These are phyloP conservation scores for Backusella mclennaniae DNA, from an alignment of 192 early-diverging fungal species.

Conservation along the genomic window DNA sequence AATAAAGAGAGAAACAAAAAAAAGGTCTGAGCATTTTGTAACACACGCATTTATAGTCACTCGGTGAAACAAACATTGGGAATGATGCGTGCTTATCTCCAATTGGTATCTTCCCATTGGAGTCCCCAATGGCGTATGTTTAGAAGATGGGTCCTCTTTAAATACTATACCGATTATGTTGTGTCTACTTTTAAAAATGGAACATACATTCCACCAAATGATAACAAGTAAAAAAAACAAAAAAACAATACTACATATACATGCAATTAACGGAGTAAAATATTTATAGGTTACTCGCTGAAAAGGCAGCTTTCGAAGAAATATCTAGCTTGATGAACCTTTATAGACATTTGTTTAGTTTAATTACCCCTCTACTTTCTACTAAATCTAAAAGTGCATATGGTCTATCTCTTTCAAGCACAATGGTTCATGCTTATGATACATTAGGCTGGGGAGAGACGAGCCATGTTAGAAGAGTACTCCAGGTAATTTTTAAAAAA, in stretches of 20 bases:
- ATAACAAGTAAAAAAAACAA: not conserved
- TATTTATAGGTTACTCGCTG: not conserved
- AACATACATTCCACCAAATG: slow-evolving; percentile 25
- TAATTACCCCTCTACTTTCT: not conserved
- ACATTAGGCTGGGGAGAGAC: slow-evolving; percentile 8
- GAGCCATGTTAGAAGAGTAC: slow-evolving; percentile 6
- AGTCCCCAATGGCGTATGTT: slow-evolving; percentile 48
- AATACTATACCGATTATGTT: slow-evolving; percentile 45
- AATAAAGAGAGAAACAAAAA: not conserved
- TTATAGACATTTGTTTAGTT: slow-evolving; percentile 3
- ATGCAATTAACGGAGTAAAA: not conserved
- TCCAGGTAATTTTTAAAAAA: not conserved
- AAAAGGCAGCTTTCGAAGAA: not conserved
- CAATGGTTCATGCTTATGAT: not conserved
- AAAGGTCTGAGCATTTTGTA: not conserved
- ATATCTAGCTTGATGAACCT: slow-evolving; percentile 1
- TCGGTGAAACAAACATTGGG: not conserved
- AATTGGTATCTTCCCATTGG: slow-evolving; percentile 36
- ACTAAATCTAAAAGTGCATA: not conserved
- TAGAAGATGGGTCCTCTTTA: slow-evolving; percentile 53
- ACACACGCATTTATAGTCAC: not conserved
- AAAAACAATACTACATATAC: not conserved
- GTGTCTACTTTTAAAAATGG: slow-evolving; percentile 36
- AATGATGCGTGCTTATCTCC: slow-evolving; percentile 15
- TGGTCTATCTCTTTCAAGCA: not conserved